Percentiles rank a stretch among this genome's conserved stretches.
Evolutionary conservation across 2,329 filamentous ascomycete genomes (phyloP).

Genomic region (Colletotrichum destructivum): DNA sequence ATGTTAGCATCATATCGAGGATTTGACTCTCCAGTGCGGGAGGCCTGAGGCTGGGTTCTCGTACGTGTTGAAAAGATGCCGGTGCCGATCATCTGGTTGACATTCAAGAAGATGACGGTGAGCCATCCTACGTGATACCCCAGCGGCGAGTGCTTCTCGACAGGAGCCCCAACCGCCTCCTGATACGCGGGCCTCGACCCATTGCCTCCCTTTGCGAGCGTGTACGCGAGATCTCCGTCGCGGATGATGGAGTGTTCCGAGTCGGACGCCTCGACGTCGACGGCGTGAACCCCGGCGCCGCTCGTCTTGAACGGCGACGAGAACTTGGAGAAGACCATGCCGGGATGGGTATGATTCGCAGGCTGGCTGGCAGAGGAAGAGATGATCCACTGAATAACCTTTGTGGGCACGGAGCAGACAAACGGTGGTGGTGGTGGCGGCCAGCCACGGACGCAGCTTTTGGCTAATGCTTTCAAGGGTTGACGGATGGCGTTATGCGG

Average conservation of each 20-base stretch:
- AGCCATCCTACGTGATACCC: slow-evolving; percentile 71
- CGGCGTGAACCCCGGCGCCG: background rate
- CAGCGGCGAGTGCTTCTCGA: slow-evolving; percentile 71
- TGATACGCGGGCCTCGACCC: slow-evolving; percentile 67
- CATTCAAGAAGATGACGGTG: slow-evolving; percentile 72
- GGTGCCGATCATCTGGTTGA: slow-evolving; percentile 75
- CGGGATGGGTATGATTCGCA: background rate
- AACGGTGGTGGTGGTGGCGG: background rate
- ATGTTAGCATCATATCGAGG: slow-evolving; percentile 22
- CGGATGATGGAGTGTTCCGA: slow-evolving; percentile 48
- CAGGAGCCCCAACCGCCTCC: slow-evolving; percentile 73
- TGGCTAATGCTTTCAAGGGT: background rate
- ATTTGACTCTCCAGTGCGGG: too few species aligned
- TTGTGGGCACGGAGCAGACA: background rate
- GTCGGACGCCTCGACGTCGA: slow-evolving; percentile 42
- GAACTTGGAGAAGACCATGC: slow-evolving; percentile 29
- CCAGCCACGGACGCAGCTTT: background rate
- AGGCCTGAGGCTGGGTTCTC: slow-evolving; percentile 42
- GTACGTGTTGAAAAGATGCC: slow-evolving; percentile 75
- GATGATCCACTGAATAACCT: slow-evolving; percentile 13
- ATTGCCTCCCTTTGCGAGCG: slow-evolving; percentile 62
- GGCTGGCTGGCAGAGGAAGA: background rate
- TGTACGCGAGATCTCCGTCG: slow-evolving; percentile 60
- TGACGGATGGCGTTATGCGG: background rate
- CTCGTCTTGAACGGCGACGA: slow-evolving; percentile 12